Conservation (phyloP, 352 stramenopile genomes). For the Pythium volutum region DNA sequence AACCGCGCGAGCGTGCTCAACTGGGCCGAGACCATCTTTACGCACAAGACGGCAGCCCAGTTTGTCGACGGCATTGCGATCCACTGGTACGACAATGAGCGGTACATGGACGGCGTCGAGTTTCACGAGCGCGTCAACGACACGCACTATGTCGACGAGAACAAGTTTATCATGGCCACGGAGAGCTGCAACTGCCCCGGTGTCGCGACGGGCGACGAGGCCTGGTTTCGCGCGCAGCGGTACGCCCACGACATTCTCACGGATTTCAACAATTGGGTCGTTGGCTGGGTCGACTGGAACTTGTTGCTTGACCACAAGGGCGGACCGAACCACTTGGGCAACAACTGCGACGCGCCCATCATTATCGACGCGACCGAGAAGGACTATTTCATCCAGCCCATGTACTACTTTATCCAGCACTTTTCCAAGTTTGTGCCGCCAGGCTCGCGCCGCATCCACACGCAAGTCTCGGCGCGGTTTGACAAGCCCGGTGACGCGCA, state of each 20-base stretch:
- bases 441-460: conserved; percentile 65
- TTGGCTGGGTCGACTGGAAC: conserved; percentile 93
- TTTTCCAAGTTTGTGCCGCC: conserved; percentile 86
- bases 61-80: conserved; percentile 91
- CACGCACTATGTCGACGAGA: conserved; percentile 61
- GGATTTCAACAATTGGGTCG: conserved; percentile 86
- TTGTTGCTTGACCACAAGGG: conserved; percentile 83
- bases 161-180: conserved; percentile 60
- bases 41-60: conserved; percentile 48
- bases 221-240: conserved; percentile 84
- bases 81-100: conserved; percentile 83
- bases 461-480: conserved; percentile 47
- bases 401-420: conserved; percentile 92
- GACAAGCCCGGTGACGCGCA: conserved; percentile 55
- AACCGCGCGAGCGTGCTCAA: conserved; percentile 76
- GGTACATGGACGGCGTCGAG: conserved; percentile 67
- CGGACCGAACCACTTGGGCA: conserved; percentile 87
- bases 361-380: conserved; percentile 64
- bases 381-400: conserved; percentile 79
- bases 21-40: conserved; percentile 74
- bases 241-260: conserved; percentile 90
- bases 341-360: conserved; percentile 76
- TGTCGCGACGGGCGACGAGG: conserved; percentile 47
- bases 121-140: conserved; percentile 75
- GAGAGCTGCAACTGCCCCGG: conserved; percentile 79